phyloP scores from a whole-genome alignment of 2,329 filamentous ascomycete genomes.

The Sclerotinia minor region DNA sequence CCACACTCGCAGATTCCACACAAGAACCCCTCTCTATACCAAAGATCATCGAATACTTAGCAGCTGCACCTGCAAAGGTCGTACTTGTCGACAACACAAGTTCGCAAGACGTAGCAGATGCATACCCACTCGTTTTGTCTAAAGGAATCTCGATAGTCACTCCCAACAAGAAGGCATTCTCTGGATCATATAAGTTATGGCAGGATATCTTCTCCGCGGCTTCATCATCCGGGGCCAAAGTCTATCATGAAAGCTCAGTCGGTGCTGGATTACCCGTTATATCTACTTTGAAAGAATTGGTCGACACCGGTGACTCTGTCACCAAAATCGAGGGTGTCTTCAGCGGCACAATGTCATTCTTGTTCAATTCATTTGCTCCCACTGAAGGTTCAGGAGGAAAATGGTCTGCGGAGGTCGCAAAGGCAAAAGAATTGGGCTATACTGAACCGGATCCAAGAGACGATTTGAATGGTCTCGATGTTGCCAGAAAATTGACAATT shows the following conservation, averaged over 20 bases:
- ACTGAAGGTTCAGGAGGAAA: slow-evolving; percentile 71
- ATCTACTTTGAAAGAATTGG: slow-evolving; percentile 89
- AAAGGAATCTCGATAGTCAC: slow-evolving; percentile 89
- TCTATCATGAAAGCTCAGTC: slow-evolving; percentile 95
- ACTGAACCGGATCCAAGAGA: slow-evolving; percentile 86
- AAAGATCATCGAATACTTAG: slow-evolving; percentile 75
- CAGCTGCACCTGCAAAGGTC: slow-evolving; percentile 72
- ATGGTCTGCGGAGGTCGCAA: slow-evolving; percentile 89
- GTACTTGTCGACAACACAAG: slow-evolving; percentile 96
- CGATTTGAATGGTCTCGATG: slow-evolving; percentile 83
- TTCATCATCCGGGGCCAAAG: slow-evolving; percentile 68
- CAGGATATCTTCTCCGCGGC: slow-evolving; percentile 80
- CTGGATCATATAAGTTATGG: slow-evolving; percentile 78
- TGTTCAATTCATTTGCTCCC: slow-evolving; percentile 96
- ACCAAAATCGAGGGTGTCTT: slow-evolving; percentile 96
- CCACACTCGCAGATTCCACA: slow-evolving; percentile 63
- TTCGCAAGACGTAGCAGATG: slow-evolving; percentile 78
- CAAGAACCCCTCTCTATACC: slow-evolving; percentile 66
- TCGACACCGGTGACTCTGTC: slow-evolving; percentile 89
- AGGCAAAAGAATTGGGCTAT: slow-evolving; percentile 91
- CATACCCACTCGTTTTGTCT: slow-evolving; percentile 78
- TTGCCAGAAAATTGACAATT: slow-evolving; percentile 95
- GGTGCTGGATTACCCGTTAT: slow-evolving; percentile 92
- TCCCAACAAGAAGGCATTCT: slow-evolving; percentile 98
- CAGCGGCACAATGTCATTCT: slow-evolving; percentile 94